Evolutionary conservation across 1,284 basidiomycete species (phyloP), one percentile per base, ranked within the genome.

Genomic region (Anthracocystis panici-leucophaei): DNA sequence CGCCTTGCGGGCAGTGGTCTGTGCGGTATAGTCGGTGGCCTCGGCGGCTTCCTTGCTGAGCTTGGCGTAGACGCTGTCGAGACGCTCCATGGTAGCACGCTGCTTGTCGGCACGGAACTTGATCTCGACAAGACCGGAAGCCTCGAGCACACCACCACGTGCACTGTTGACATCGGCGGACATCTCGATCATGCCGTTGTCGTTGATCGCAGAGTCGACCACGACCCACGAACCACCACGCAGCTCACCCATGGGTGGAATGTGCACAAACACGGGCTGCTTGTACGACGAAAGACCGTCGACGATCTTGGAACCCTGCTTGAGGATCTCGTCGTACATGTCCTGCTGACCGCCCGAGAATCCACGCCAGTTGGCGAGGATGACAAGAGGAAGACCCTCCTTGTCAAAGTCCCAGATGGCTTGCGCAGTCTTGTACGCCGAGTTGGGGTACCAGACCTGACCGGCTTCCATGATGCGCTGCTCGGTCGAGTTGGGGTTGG

Each of bases 221-320:
- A 99, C 97, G 77, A 99, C 97, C 95, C 96, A 99, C 46, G 97
- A 97, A 85, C 97, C 97, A 86, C 97, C 97, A 85, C 97, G 95
- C 52, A 99, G 91, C 87, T 99, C 97, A 78, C 96, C 97, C 82
- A 98, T 97, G 35, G 97, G 97, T 11, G 98, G 92, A 74, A 99
- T 95, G 88, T 99, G 98, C 65, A 99, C 93, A 85, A 98, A 98
- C 75, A 97, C 92, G n/a, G 97, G 97, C 82, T 97, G 94, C 87
- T 94, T 96, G 90, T 97, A 99, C 85, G 90, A 91, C 54, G 94
- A 95, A 40, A 99, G 89, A 48, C 96, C 97, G 85, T 99, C 97
- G 86, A 99, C 97, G 77, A 99, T 99, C 79, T 86, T 85, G 65
- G 86, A 87, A 42, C 87, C 87, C 67, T 83, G 82, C 79, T 85